These are phyloP conservation scores for Populus euphratica DNA, from an alignment of 345 rosid genomes.

Conservation along the genomic window DNA sequence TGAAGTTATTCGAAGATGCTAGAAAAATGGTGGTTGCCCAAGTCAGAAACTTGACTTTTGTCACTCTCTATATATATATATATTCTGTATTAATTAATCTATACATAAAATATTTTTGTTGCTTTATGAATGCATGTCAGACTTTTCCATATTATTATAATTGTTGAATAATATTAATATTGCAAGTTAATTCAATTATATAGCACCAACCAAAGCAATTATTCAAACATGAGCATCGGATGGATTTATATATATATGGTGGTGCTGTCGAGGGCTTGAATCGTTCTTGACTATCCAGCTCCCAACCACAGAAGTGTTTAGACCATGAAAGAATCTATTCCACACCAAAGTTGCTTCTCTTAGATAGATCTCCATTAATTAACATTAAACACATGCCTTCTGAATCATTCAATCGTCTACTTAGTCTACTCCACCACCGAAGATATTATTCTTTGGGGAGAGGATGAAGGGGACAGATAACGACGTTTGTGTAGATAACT, in stretches of 20 bases:
- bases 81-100: not conserved
- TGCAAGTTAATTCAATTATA: not conserved
- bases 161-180: not conserved
- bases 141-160: not conserved
- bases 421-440: not conserved
- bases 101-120: too few species aligned
- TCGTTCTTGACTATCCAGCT: not conserved
- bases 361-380: not conserved
- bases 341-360: not conserved
- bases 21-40: not conserved
- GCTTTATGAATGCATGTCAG: not conserved
- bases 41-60: not conserved
- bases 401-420: not conserved
- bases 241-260: not conserved
- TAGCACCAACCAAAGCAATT: not conserved
- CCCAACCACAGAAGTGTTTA: not conserved
- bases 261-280: not conserved
- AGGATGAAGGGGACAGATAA: not conserved
- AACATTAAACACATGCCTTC: not conserved
- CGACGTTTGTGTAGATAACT: not conserved
- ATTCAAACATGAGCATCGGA: not conserved
- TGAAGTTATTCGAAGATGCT: not conserved
- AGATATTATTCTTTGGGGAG: not conserved
- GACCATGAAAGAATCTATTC: not conserved
- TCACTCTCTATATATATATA: not conserved